These are phyloP conservation scores for Apodospora peruviana DNA, from an alignment of 495 filamentous ascomycete species.

Conservation along the genomic window DNA sequence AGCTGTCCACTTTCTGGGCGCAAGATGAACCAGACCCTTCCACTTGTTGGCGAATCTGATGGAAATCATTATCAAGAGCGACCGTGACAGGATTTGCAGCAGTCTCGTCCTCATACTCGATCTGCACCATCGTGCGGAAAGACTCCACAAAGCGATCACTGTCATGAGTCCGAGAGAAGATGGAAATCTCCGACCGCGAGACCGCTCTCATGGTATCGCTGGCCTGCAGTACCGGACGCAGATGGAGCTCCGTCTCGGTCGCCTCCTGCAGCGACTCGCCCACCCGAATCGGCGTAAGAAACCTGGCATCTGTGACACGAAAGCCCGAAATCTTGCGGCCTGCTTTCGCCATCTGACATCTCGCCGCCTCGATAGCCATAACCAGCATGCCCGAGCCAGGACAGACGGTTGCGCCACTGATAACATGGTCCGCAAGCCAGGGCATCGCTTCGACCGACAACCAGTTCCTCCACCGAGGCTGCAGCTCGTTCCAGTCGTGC, in stretches of 20 bases:
- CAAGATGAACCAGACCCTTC: constrained; percentile 8
- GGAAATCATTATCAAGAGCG: not conserved
- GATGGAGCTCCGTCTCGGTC: constrained; percentile 25
- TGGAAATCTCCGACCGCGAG: constrained; percentile 21
- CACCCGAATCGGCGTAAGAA: constrained; percentile 30
- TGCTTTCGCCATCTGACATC: constrained; percentile 11
- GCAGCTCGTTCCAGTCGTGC: constrained; percentile 31
- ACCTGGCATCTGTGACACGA: constrained; percentile 25
- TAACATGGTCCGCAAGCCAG: constrained; percentile 44
- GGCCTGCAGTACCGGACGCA: constrained; percentile 22
- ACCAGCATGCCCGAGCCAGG: constrained; percentile 52
- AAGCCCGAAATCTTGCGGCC: constrained; percentile 18
- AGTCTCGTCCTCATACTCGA: constrained; percentile 28
- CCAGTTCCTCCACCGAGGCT: constrained; percentile 40
- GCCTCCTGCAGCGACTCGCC: constrained; percentile 20
- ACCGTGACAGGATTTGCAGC: no score
- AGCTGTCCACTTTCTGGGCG: constrained; percentile 13
- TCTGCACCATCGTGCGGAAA: constrained; percentile 24
- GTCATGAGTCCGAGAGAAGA: constrained; percentile 13
- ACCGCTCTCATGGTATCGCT: constrained; percentile 2
- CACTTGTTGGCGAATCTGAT: not conserved
- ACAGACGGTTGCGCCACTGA: constrained; percentile 35
- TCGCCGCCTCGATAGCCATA: constrained; percentile 45
- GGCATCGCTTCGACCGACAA: constrained; percentile 33
- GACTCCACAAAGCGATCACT: constrained; percentile 22